Base-by-base conservation (phyloP, 148 eudicot genomes). In the Silene conica region DNA sequence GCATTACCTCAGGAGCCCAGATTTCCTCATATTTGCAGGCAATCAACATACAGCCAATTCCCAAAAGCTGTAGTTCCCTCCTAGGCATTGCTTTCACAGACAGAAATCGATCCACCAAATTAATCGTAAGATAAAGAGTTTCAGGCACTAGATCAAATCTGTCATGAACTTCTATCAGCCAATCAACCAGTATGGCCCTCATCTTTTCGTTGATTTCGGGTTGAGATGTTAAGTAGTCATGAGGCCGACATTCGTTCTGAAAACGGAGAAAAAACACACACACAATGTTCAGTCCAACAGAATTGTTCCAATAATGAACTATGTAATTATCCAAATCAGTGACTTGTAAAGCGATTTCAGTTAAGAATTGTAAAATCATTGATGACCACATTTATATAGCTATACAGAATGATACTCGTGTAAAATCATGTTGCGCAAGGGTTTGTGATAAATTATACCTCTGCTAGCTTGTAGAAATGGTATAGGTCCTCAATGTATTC, bases 11-110 rank as follows among this genome's bases (percentile, higher is more conserved):
- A 11, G 97, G 97, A 52, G 96, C 97, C 96, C 97, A 94, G 56
- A 94, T 94, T 73, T 94, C 96, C 80, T 92, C 98, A 71, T 94
- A 94, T 74, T 94, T 92, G 82, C 89, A 89, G 73, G 98, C 93
- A 76, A 93, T 77, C 58, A 93, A 82, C 96, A 90, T 85, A 79
- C 96, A 82, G 58, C 92, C 82, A 16, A 93, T 83, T 60, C 98
- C 96, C 58, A 90, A 86, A 75, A 93, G 78, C 85, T 93, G 98
- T 70, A 93, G 83, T 52, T 90, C 94, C 79, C 81, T 82, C 67
- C 88, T 82, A 16, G 88, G 82, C 46, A 90, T 79, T 9, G 79
- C 56, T 63, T 82, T 84, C 69, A 72, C 12, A 0, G 93, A 85
- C 1, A 92, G 92, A 68, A 83, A 92, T 0, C 98, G 84, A 69